These are phyloP conservation scores for Pythium periplocum DNA, from an alignment of 352 stramenopile species.

Conservation along the genomic window DNA sequence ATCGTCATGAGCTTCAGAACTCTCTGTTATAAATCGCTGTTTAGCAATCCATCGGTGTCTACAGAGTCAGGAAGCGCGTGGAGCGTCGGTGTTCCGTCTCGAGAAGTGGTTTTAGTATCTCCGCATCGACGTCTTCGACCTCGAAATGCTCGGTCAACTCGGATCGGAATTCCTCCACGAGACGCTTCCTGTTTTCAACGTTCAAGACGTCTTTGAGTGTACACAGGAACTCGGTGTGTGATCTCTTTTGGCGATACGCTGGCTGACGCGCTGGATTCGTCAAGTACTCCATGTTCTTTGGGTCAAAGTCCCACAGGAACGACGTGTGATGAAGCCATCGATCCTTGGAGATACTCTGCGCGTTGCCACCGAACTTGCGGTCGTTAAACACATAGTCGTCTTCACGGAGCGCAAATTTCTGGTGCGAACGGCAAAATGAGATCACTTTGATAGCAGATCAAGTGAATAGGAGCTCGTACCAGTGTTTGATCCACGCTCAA, in stretches of 20 bases:
- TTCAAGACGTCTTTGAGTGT: conserved; percentile 78
- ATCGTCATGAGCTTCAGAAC: conserved; percentile 34
- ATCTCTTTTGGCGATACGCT: conserved; percentile 89
- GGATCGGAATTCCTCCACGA: conserved; percentile 34
- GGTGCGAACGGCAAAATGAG: conserved; percentile 1
- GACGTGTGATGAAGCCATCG: conserved; percentile 97
- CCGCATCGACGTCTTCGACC: conserved; percentile 43
- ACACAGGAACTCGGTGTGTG: conserved; percentile 92
- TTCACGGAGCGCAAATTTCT: conserved; percentile 89
- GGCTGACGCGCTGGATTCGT: conserved; percentile 93
- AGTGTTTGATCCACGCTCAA: conserved; percentile 21
- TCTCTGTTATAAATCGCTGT: conserved; percentile 9
- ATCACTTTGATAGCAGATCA: conserved; percentile 16
- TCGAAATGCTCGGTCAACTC: conserved; percentile 59
- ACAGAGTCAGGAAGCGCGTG: conserved; percentile 55
- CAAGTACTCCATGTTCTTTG: conserved; percentile 93
- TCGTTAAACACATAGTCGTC: conserved; percentile 96
- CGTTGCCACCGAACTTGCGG: conserved; percentile 96
- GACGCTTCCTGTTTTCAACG: conserved; percentile 28
- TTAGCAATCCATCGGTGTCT: conserved; percentile 2
- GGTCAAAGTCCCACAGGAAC: conserved; percentile 96
- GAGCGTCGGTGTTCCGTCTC: conserved; percentile 59
- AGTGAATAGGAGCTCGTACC: conserved; percentile 8
- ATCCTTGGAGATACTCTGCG: conserved; percentile 92
- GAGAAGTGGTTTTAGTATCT: conserved; percentile 40